Evolutionary conservation across 2,329 filamentous ascomycete species (phyloP).

Genomic region (Calcarisporium arbuscula): DNA sequence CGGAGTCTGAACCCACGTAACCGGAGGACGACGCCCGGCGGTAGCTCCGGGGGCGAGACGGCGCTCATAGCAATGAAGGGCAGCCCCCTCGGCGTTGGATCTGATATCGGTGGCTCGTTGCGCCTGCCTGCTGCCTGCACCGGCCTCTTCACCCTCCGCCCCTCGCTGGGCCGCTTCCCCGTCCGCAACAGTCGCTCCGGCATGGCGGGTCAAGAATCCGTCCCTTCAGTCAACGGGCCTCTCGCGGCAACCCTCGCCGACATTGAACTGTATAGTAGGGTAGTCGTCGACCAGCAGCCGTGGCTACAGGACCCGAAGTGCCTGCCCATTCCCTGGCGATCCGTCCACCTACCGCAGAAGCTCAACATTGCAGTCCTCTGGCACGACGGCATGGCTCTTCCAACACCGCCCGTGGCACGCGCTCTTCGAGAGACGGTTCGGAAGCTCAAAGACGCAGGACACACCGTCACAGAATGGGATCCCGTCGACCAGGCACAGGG

Average conservation of each 20-base stretch:
- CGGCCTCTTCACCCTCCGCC: slow-evolving; percentile 50
- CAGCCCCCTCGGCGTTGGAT: slow-evolving; percentile 54
- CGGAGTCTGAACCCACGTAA: slow-evolving; percentile 57
- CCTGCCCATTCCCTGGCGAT: slow-evolving; percentile 51
- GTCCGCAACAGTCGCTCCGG: slow-evolving; percentile 47
- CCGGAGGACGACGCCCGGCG: slow-evolving; percentile 53
- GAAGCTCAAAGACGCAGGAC: slow-evolving; percentile 36
- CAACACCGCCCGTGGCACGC: slow-evolving; percentile 58
- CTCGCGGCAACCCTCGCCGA: slow-evolving; percentile 51
- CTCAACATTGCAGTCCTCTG: slow-evolving; percentile 57
- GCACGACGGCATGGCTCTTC: slow-evolving; percentile 57
- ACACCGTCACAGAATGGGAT: slow-evolving; percentile 48
- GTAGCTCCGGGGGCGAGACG: slow-evolving; percentile 61
- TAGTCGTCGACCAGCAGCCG: slow-evolving; percentile 44
- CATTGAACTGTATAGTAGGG: slow-evolving; percentile 46
- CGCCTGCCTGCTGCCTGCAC: slow-evolving; percentile 49
- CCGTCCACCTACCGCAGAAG: slow-evolving; percentile 23
- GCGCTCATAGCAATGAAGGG: slow-evolving; percentile 55
- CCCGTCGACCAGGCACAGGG: slow-evolving; percentile 35
- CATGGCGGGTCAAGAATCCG: slow-evolving; percentile 59
- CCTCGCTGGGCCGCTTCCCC: slow-evolving; percentile 54
- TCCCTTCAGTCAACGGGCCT: slow-evolving; percentile 58
- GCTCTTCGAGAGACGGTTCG: slow-evolving; percentile 42
- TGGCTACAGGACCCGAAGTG: slow-evolving; percentile 54
- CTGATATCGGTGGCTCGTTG: slow-evolving; percentile 55